phyloP scores from a whole-genome alignment of 2,329 filamentous ascomycete genomes.

The Coniochaeta prunicola region DNA sequence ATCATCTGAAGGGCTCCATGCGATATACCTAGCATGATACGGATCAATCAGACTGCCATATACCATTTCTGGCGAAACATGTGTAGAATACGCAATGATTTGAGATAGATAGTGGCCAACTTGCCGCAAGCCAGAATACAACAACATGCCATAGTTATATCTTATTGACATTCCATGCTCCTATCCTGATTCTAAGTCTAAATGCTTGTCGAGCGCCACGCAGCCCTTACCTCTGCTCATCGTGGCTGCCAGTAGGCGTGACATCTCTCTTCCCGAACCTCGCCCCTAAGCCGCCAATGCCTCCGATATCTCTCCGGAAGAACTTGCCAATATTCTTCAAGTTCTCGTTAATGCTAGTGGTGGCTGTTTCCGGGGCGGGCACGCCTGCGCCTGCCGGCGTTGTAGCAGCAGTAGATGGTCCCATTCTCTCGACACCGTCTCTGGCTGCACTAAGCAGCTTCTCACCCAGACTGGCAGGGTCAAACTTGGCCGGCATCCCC shows the following conservation, averaged over 20 bases:
- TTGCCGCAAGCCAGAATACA: too few species aligned
- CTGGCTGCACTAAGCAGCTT: constrained; percentile 82
- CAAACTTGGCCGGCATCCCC: constrained; percentile 55
- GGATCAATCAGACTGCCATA: too few species aligned
- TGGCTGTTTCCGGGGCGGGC: constrained; percentile 36
- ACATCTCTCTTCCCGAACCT: constrained; percentile 60
- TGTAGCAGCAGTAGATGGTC: constrained; percentile 40
- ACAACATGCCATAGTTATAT: background rate
- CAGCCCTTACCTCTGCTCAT: constrained; percentile 6
- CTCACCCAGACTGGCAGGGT: constrained; percentile 75
- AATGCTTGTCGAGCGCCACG: background rate
- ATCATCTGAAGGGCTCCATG: too few species aligned
- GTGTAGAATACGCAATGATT: too few species aligned
- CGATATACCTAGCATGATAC: too few species aligned
- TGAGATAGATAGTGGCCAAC: too few species aligned
- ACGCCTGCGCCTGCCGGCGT: constrained; percentile 21
- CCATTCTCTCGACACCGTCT: constrained; percentile 74
- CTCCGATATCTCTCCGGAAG: constrained; percentile 82
- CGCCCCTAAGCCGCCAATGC: constrained; percentile 69
- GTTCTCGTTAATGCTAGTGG: constrained; percentile 90
- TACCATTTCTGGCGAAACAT: too few species aligned
- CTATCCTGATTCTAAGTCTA: background rate
- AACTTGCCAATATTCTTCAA: constrained; percentile 95
- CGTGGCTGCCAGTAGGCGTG: constrained; percentile 22
- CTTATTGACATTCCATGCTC: too few species aligned